phyloP scores from a whole-genome alignment of 345 rosid species.

The Physaria fendleri region DNA sequence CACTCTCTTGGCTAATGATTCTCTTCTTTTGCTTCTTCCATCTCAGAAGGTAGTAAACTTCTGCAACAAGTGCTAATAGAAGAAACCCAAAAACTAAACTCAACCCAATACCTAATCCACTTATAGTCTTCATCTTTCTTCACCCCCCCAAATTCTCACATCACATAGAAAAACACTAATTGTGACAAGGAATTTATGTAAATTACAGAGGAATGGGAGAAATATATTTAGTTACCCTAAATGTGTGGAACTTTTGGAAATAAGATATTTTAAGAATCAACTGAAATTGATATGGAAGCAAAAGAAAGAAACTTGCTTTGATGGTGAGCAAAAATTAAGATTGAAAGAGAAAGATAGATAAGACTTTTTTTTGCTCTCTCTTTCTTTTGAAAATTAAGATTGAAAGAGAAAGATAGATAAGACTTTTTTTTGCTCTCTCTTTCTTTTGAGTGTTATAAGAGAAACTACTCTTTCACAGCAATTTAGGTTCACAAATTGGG shows the following conservation, averaged over 20 bases:
- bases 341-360: conserved; percentile 15
- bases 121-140: conserved; percentile 47
- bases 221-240: too few relatives aligned
- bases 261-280: not conserved
- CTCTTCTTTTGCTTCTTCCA: conserved; percentile 70
- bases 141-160: conserved; percentile 35
- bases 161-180: conserved; percentile 25
- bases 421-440: not conserved
- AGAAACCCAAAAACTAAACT: conserved; percentile 69
- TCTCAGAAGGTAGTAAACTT: conserved; percentile 69
- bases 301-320: conserved; percentile 25
- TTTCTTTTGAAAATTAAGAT: conserved; percentile 7
- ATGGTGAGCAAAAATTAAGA: conserved; percentile 21
- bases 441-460: not conserved
- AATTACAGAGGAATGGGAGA: conserved; percentile 4
- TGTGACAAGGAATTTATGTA: not conserved
- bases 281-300: conserved; percentile 9
- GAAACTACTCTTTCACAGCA: conserved; percentile 24
- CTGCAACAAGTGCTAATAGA: conserved; percentile 61
- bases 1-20: conserved; percentile 31
- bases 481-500: conserved; percentile 29
- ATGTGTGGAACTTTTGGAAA: conserved; percentile 13
- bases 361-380: not conserved
- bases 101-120: conserved; percentile 68
- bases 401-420: conserved; percentile 17